Percentiles rank a stretch among this genome's conserved stretches.
These are phyloP conservation scores for Tricholomella constricta DNA, from an alignment of 768 basidiomycete genomes.

Conservation along the genomic window DNA sequence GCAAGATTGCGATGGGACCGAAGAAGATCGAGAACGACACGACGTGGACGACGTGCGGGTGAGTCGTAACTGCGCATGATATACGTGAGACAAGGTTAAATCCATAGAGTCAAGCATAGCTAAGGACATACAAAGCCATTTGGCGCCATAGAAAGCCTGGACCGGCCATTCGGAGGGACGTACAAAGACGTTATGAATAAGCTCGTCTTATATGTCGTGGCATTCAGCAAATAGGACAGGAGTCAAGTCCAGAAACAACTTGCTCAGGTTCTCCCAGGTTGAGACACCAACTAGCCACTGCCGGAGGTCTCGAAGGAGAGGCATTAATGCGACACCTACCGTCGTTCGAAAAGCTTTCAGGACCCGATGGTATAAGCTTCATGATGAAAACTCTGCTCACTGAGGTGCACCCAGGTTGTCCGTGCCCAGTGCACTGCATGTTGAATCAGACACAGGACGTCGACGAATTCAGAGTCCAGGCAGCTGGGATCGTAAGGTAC, in stretches of 20 bases:
- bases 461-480: not conserved
- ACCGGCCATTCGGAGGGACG: conserved; percentile 23
- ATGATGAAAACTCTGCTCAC: conserved; percentile 3
- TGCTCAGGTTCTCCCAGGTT: conserved; percentile 6
- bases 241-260: not conserved
- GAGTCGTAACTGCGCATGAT: conserved; percentile 16
- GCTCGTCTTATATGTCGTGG: conserved; percentile 1
- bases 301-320: not conserved
- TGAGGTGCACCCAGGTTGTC: not conserved
- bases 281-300: conserved; percentile 1
- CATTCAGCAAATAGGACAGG: not conserved
- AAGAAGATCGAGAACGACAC: conserved; percentile 42
- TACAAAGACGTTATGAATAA: conserved; percentile 8
- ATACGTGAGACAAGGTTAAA: not conserved
- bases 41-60: conserved; percentile 39
- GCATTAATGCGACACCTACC: conserved; percentile 1
- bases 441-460: conserved; percentile 4
- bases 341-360: not conserved
- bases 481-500: not conserved
- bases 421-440: conserved; percentile 7
- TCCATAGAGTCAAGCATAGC: not conserved
- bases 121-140: conserved; percentile 17
- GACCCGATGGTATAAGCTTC: not conserved
- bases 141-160: conserved; percentile 10
- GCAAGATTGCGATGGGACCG: conserved; percentile 40